Percentiles rank a stretch among this genome's conserved stretches.
Evolutionary conservation across 1,284 basidiomycete species (phyloP).

Genomic region (Pseudozyma tsukubaensis): DNA sequence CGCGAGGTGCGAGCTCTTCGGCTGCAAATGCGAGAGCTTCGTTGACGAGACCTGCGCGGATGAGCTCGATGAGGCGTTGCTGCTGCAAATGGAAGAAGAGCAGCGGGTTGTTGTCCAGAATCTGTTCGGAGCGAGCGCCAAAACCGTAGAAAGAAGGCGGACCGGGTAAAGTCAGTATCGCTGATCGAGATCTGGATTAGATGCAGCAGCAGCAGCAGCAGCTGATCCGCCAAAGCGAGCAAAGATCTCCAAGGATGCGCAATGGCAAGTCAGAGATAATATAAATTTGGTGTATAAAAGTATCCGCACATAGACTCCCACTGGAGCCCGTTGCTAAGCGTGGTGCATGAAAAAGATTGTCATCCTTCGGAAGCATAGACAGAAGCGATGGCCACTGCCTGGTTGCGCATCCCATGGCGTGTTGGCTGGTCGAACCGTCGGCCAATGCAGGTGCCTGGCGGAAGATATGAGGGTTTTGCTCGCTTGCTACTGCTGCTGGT

Average conservation of each 20-base stretch:
- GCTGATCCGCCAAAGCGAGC: neutral
- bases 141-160: neutral
- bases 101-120: conserved; percentile 89
- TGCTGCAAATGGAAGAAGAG: conserved; percentile 94
- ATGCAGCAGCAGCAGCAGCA: conserved; percentile 8
- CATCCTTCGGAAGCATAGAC: conserved; percentile 49
- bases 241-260: neutral
- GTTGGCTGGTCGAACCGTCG: too few species aligned
- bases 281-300: conserved; percentile 42
- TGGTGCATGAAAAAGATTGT: conserved; percentile 93
- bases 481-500: conserved; percentile 6
- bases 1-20: conserved; percentile 89
- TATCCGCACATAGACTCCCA: conserved; percentile 58
- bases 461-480: neutral
- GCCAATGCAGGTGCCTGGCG: neutral
- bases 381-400: too few species aligned
- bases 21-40: conserved; percentile 92
- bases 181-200: neutral
- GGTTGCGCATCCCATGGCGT: too few species aligned
- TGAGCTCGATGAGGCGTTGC: conserved; percentile 92
- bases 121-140: conserved; percentile 73
- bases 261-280: conserved; percentile 39
- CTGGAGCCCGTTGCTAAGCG: conserved; percentile 76
- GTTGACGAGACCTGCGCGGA: conserved; percentile 81
- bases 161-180: conserved; percentile 10